phyloP scores from a whole-genome alignment of 192 early-diverging fungal species.

The Linnemannia schmuckeri region DNA sequence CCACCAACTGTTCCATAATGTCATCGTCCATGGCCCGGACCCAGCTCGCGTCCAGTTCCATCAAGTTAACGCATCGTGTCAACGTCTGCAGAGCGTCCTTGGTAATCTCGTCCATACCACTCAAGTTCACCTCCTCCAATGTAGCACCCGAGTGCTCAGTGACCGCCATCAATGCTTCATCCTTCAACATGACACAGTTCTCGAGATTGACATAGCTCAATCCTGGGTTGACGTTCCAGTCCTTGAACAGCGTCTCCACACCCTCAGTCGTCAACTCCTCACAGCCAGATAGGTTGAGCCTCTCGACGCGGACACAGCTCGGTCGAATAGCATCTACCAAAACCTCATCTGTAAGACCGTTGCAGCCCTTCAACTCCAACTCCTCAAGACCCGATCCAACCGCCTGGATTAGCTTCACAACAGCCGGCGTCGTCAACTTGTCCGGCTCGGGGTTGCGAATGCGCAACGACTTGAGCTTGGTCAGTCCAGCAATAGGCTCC shows the following conservation, averaged over 20 bases:
- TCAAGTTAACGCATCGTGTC: slow-evolving; percentile 59
- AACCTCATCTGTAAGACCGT: slow-evolving; percentile 62
- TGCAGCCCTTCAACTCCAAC: slow-evolving; percentile 68
- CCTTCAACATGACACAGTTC: slow-evolving; percentile 76
- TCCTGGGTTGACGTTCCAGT: slow-evolving; percentile 52
- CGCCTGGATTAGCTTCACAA: slow-evolving; percentile 59
- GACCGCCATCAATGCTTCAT: slow-evolving; percentile 68
- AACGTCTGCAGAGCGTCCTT: slow-evolving; percentile 57
- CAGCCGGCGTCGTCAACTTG: slow-evolving; percentile 57
- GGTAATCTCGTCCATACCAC: slow-evolving; percentile 80
- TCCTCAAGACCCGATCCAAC: slow-evolving; percentile 63
- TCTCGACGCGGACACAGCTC: slow-evolving; percentile 70
- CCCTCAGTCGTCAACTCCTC: slow-evolving; percentile 71
- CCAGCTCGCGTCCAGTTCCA: slow-evolving; percentile 79
- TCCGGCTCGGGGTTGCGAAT: slow-evolving; percentile 58
- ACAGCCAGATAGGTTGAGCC: slow-evolving; percentile 74
- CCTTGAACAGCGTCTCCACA: slow-evolving; percentile 60
- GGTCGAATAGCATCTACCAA: slow-evolving; percentile 68
- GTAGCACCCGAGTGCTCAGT: slow-evolving; percentile 70
- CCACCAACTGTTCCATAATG: slow-evolving; percentile 71
- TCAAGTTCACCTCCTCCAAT: slow-evolving; percentile 71
- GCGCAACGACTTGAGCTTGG: slow-evolving; percentile 54
- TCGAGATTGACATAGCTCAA: slow-evolving; percentile 69
- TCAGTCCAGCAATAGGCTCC: slow-evolving; percentile 48
- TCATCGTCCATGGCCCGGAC: slow-evolving; percentile 81